Base-by-base conservation (phyloP, 495 filamentous ascomycete genomes). In the Tetracladium setigerum region DNA sequence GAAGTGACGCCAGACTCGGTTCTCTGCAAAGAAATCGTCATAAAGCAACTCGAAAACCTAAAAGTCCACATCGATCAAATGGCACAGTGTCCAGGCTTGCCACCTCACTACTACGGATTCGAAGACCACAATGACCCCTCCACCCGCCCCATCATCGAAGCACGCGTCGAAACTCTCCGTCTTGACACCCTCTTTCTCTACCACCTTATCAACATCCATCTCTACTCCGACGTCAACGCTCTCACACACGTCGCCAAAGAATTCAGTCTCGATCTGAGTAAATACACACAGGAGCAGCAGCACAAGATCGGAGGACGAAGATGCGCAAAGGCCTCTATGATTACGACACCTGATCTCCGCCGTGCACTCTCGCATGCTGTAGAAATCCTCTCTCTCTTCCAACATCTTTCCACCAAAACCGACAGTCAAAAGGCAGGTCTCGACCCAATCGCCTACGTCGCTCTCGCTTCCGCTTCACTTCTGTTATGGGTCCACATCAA, bases 201-300 rank as follows among this genome's bases (percentile, higher is more conserved):
- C 30, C 44, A 56, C 24, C 45, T 63, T 1, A 43, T 60, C 35
- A 50, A 31, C n/a, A 17, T 63, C 10, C 49, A 60, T 49, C 38
- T 63, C 12, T 37, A 53, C 34, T 50, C 55, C 7, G 48, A 63
- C 22, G 44, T 58, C 14, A 38, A 38, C 19, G 45, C 15, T 7
- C 22, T 60, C 6, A 47, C 16, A 6, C 51, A 55, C n/a, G 5
- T 55, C 8, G 52, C 56, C 39, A 53, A 55, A 30, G 38, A 44
- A 17, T 46, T 27, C 14, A 39, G 41, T 18, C 30, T 41, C 30
- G 16, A 1, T 44, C 38, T 18, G 36, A 50, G 18, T 22, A 31
- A 13, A 39, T 49, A 39, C 18, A 27, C 8, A 17, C 31, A 27
- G 33, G 14, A 45, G 35, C 35, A 48, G 15, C 45, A 44, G 5